A percentile compares a stretch with the other conserved stretches of the same genome.
Evolutionary conservation across 495 filamentous ascomycete species (phyloP).

Genomic region (Penicillium diatomitis): DNA sequence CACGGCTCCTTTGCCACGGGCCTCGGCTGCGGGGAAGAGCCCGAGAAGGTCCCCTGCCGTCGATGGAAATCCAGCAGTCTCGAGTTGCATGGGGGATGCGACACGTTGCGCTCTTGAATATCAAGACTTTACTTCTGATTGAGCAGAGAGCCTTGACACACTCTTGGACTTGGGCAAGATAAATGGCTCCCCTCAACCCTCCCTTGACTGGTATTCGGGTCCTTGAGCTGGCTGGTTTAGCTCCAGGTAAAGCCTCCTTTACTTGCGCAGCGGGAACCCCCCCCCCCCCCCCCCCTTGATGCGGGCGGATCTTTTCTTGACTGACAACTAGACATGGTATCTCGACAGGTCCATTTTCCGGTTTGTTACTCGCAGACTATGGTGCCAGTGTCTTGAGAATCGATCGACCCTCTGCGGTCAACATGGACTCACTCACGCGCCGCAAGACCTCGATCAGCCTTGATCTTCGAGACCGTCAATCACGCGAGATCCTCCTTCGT

Average conservation of each 20-base stretch:
- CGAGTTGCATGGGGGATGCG: too few species aligned
- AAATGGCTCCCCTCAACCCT: slow-evolving; percentile 31
- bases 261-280: not conserved
- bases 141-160: too few species aligned
- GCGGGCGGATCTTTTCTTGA: not conserved
- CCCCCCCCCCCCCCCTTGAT: too few species aligned
- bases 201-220: slow-evolving; percentile 72
- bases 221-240: slow-evolving; percentile 82
- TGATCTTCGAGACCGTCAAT: slow-evolving; percentile 60
- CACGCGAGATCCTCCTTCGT: slow-evolving; percentile 53
- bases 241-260: slow-evolving; percentile 54
- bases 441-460: slow-evolving; percentile 70
- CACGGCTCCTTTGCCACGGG: slow-evolving; percentile 10
- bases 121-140: too few species aligned
- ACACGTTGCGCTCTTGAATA: too few species aligned
- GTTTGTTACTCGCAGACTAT: slow-evolving; percentile 79
- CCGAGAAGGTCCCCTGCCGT: not conserved
- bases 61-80: not conserved
- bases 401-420: slow-evolving; percentile 49
- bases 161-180: not conserved
- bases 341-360: slow-evolving; percentile 71
- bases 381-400: slow-evolving; percentile 83
- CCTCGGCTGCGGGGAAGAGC: slow-evolving; percentile 25
- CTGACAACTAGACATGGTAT: not conserved
- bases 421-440: slow-evolving; percentile 60